Evolutionary conservation across 495 filamentous ascomycete species (phyloP).

Genomic region (Recurvomyces mirabilis): DNA sequence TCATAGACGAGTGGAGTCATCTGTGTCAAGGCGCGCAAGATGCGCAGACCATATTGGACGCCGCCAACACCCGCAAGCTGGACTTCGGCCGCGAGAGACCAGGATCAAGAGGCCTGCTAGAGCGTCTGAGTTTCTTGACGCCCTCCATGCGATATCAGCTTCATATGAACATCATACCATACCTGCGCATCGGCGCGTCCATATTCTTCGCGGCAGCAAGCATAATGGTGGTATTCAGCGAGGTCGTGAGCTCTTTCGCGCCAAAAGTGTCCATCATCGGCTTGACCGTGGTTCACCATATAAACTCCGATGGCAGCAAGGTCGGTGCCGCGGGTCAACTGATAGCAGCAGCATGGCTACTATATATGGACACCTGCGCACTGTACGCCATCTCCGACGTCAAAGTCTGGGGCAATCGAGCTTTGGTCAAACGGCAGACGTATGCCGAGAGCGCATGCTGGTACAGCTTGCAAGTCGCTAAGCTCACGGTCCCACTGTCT

Average conservation of each 20-base stretch:
- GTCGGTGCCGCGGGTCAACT: constrained; percentile 76
- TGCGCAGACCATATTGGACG: constrained; percentile 74
- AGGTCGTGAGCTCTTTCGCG: constrained; percentile 66
- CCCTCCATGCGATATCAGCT: constrained; percentile 76
- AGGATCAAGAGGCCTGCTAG: constrained; percentile 34
- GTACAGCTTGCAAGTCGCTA: constrained; percentile 83
- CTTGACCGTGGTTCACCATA: constrained; percentile 73
- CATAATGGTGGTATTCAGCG: constrained; percentile 77
- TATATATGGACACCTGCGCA: constrained; percentile 84
- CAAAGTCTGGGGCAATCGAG: constrained; percentile 89
- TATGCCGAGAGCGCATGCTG: constrained; percentile 86
- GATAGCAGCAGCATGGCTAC: constrained; percentile 74
- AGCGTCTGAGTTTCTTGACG: constrained; percentile 53
- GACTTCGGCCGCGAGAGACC: constrained; percentile 55
- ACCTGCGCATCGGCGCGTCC: constrained; percentile 48
- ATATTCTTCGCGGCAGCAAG: constrained; percentile 61
- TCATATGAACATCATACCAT: constrained; percentile 58
- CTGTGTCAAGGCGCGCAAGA: constrained; percentile 60
- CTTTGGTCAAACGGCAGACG: constrained; percentile 79
- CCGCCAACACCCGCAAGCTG: constrained; percentile 65
- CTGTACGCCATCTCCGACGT: constrained; percentile 77
- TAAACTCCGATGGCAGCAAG: constrained; percentile 48
- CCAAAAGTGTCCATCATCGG: constrained; percentile 72
- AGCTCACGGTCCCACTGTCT: constrained; percentile 77
- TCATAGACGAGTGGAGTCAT: constrained; percentile 73